phyloP scores from a whole-genome alignment of 345 rosid genomes.

The Brassica rapa region DNA sequence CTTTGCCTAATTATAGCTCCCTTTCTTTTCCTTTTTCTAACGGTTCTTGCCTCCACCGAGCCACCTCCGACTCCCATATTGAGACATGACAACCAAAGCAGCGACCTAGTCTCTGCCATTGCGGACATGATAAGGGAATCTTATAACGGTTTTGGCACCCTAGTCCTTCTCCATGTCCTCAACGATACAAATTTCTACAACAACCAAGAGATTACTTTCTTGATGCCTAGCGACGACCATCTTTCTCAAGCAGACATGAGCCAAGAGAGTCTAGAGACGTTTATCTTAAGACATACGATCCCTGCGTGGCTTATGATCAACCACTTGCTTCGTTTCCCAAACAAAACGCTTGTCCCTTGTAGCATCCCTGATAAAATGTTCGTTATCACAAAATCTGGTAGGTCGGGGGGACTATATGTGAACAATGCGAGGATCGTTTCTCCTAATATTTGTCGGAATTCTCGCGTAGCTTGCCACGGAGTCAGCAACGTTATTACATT shows the following conservation, averaged over 20 bases:
- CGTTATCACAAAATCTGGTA: conserved; percentile 38
- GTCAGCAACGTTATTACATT: conserved; percentile 33
- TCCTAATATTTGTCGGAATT: conserved; percentile 40
- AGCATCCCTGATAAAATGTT: conserved; percentile 33
- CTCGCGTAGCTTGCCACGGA: conserved; percentile 43
- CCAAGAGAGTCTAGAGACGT: conserved; percentile 26
- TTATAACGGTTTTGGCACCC: conserved; percentile 40
- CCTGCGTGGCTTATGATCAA: conserved; percentile 45
- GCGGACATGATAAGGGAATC: conserved; percentile 41
- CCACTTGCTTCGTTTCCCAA: conserved; percentile 44
- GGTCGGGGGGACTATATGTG: conserved; percentile 38
- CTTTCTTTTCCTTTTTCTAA: neutral
- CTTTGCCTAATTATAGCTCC: conserved; percentile 3
- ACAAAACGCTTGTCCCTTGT: conserved; percentile 41
- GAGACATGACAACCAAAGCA: conserved; percentile 40
- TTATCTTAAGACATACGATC: conserved; percentile 38
- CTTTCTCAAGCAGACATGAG: conserved; percentile 35
- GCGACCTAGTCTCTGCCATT: conserved; percentile 34
- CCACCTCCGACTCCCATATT: conserved; percentile 27
- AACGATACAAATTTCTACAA: conserved; percentile 36
- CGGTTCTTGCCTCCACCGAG: conserved; percentile 26
- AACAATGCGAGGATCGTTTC: conserved; percentile 41
- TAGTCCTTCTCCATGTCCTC: conserved; percentile 39
- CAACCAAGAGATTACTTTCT: conserved; percentile 39
- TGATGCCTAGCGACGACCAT: conserved; percentile 41